Base-by-base conservation (phyloP, 2,329 filamentous ascomycete genomes). In the Mycosphaerella arachidis region DNA sequence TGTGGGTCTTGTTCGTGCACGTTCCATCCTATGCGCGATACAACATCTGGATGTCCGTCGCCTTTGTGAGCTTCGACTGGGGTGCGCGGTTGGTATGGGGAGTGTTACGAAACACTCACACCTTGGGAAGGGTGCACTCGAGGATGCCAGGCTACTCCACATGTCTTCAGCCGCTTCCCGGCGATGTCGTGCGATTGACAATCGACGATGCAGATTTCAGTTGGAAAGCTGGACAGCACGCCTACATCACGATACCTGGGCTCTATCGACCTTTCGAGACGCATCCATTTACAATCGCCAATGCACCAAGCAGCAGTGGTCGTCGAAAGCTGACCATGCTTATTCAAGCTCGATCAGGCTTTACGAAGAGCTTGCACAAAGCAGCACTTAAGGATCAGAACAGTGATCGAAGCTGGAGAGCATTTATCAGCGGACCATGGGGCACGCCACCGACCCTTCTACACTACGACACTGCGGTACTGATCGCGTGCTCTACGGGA, bases 201-300 rank as follows among this genome's bases (percentile, higher is more conserved):
- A 80, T 88, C 48, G 68, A 75, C 1, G 78, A 83, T 24, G 82
- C 82, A 1, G 79, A 81, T 1, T 78, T 87, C 54, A 73, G 69
- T 18, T 89, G 86, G 86, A 77, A 72, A 30, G 78, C 86, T 3
- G 86, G 86, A 1, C 85, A 88, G 62, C 85, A 88, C 68, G 78
- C 84, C 0, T 86, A 86, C 65, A 73, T 88, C 1, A 82, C 82
- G 5, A 61, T 86, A 78, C 66, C 85, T 82, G 66, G 77, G 77
- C 0, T 40, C 77, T 56, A 48, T 31, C 79, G 18, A 18, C 84
- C 83, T 0, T 72, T 88, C 1, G 83, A 87, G 66, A 82, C 81
- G 27, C 86, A 89, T 64, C 86, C 86, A 0, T 88, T 88, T 67
- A 87, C 84, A 1, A 84, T 88, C 59, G 68, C 70, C 4, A 71